These are phyloP conservation scores for Hypoxylon rubiginosum DNA, from an alignment of 2,329 filamentous ascomycete genomes.

Conservation along the genomic window DNA sequence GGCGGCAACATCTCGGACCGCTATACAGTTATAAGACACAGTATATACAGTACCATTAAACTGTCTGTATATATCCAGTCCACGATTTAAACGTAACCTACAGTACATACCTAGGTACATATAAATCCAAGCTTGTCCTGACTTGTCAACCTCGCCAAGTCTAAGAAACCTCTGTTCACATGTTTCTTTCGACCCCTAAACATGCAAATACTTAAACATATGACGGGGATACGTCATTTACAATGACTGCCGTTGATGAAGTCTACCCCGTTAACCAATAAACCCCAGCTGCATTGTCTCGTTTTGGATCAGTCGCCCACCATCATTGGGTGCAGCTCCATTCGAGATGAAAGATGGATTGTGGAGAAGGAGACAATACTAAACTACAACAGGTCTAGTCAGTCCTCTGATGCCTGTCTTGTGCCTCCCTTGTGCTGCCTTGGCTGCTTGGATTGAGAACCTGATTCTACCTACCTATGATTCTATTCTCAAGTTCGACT, in stretches of 20 bases:
- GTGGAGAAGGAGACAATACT: slow-evolving; percentile 26
- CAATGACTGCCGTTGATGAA: background rate
- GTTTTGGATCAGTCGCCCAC: slow-evolving; percentile 29
- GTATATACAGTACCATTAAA: slow-evolving; percentile 1
- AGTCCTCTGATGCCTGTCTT: slow-evolving; percentile 19
- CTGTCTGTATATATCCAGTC: background rate
- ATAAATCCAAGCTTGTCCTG: background rate
- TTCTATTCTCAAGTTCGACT: slow-evolving; percentile 12
- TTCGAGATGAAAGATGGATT: slow-evolving; percentile 15
- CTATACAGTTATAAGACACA: slow-evolving; percentile 9
- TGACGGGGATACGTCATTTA: slow-evolving; percentile 2
- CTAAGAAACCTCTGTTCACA: background rate
- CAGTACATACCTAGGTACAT: background rate
- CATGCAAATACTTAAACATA: background rate
- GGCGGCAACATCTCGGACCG: slow-evolving; percentile 14
- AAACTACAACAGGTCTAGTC: slow-evolving; percentile 31
- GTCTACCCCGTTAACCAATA: slow-evolving; percentile 4
- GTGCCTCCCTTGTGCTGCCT: slow-evolving; percentile 7
- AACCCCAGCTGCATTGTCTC: slow-evolving; percentile 19
- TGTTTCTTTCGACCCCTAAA: background rate
- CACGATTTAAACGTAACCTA: background rate
- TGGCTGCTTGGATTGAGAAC: slow-evolving; percentile 13
- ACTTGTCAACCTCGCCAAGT: background rate
- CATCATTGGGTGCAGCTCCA: slow-evolving; percentile 32
- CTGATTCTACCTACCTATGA: slow-evolving; percentile 10